These are phyloP conservation scores for Cymbidium sinense DNA, from an alignment of 106 monocot species.

Conservation along the genomic window DNA sequence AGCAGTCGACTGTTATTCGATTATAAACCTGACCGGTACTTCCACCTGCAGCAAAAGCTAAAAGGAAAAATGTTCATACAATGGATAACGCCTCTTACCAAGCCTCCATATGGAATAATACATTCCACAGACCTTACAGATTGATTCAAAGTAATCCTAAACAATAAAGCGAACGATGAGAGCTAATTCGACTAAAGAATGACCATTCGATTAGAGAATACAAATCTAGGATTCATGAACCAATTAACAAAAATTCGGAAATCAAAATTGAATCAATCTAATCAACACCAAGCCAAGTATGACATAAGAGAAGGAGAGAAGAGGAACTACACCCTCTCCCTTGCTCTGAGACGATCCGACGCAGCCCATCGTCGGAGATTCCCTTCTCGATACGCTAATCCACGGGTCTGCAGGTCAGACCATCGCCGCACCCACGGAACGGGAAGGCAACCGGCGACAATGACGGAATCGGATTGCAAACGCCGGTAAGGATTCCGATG, in stretches of 20 bases:
- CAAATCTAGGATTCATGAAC: background rate
- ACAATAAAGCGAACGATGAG: background rate
- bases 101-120: background rate
- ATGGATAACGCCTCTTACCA: background rate
- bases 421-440: background rate
- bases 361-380: slow-evolving; percentile 41
- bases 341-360: slow-evolving; percentile 39
- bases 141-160: background rate
- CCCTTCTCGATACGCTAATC: background rate
- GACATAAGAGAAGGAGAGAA: background rate
- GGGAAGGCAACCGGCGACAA: background rate
- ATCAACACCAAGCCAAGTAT: background rate
- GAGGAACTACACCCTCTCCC: slow-evolving; percentile 26
- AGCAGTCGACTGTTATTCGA: no score
- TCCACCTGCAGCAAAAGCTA: no score
- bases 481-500: background rate
- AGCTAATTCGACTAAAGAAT: background rate
- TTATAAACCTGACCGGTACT: no score
- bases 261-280: background rate
- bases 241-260: background rate
- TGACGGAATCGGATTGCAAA: background rate
- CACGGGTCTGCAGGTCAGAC: background rate
- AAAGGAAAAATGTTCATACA: background rate
- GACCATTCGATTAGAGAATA: background rate
- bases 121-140: background rate